These are phyloP conservation scores for Trichophyton schoenleinii DNA, from an alignment of 2,329 filamentous ascomycete genomes.

Conservation along the genomic window DNA sequence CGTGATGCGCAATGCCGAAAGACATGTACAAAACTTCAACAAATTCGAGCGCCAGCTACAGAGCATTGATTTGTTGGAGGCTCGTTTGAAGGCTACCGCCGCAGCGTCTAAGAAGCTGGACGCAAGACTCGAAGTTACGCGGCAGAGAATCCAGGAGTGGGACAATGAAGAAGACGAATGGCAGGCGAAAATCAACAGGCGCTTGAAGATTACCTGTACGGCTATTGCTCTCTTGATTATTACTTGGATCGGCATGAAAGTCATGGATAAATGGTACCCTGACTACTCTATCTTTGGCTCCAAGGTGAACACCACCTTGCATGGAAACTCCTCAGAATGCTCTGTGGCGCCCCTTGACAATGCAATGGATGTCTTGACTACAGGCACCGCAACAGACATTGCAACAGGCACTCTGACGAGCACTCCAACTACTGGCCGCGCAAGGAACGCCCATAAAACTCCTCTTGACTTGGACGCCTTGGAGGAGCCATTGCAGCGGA, in stretches of 20 bases:
- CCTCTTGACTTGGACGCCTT: neutral
- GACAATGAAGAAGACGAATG: conserved; percentile 32
- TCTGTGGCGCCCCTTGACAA: neutral
- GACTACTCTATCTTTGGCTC: neutral
- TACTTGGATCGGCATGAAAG: neutral
- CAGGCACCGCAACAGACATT: neutral
- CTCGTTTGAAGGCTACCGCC: conserved; percentile 27
- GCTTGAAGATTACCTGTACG: conserved; percentile 25
- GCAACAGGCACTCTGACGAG: neutral
- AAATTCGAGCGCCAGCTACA: conserved; percentile 28
- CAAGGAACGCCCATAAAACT: neutral
- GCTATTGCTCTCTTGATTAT: conserved; percentile 16
- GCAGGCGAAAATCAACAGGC: conserved; percentile 27
- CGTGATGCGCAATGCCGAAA: conserved; percentile 27
- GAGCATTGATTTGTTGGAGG: conserved; percentile 26
- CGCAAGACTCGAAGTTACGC: conserved; percentile 11
- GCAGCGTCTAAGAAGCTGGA: conserved; percentile 29
- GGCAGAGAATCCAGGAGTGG: conserved; percentile 29
- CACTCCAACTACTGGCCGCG: neutral
- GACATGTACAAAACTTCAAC: conserved; percentile 27
- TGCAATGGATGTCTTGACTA: neutral
- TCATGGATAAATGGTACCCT: neutral
- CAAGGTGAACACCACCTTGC: neutral
- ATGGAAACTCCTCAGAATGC: neutral
- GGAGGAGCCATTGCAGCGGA: conserved; percentile 7